Conservation (phyloP, 2,329 filamentous ascomycete genomes). For the Alternaria arborescens region DNA sequence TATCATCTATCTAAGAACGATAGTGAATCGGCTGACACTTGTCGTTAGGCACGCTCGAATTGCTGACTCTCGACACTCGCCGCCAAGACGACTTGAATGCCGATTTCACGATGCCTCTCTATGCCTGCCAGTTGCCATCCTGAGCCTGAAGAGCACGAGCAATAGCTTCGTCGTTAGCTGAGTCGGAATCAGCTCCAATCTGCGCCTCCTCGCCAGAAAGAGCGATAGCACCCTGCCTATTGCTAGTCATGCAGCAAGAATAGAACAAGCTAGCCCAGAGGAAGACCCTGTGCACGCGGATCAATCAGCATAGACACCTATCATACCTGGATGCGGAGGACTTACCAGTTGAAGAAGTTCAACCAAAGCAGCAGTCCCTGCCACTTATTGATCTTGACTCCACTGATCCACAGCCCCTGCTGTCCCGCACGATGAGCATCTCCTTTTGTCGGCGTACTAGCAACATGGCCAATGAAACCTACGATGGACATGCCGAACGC, state of each 20-base stretch:
- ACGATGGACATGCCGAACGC: conserved; percentile 31
- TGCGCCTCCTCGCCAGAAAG: conserved; percentile 32
- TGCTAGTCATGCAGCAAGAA: conserved; percentile 37
- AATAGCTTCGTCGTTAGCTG: conserved; percentile 27
- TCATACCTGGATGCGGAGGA: not conserved
- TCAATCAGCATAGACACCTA: not conserved
- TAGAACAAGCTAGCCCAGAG: conserved; percentile 38
- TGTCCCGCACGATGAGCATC: conserved; percentile 16
- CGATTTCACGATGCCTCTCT: not conserved
- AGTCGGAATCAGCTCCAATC: conserved; percentile 23
- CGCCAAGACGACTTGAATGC: not conserved
- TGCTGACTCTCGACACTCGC: not conserved
- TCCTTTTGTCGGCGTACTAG: conserved; percentile 9
- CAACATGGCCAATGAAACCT: conserved; percentile 24
- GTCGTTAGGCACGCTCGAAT: not conserved
- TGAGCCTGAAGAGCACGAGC: conserved; percentile 30
- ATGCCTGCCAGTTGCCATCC: conserved; percentile 31
- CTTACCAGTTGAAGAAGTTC: conserved; percentile 38
- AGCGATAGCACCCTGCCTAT: conserved; percentile 31
- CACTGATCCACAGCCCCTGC: conserved; percentile 26
- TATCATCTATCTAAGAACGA: not conserved
- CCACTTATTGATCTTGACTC: conserved; percentile 31
- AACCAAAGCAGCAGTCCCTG: conserved; percentile 33
- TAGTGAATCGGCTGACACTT: not conserved
- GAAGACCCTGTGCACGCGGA: conserved; percentile 25